A percentile compares a stretch with the other conserved stretches of the same genome.
These are phyloP conservation scores for Amylocarpus encephaloides DNA, from an alignment of 2,329 filamentous ascomycete genomes.

Conservation along the genomic window DNA sequence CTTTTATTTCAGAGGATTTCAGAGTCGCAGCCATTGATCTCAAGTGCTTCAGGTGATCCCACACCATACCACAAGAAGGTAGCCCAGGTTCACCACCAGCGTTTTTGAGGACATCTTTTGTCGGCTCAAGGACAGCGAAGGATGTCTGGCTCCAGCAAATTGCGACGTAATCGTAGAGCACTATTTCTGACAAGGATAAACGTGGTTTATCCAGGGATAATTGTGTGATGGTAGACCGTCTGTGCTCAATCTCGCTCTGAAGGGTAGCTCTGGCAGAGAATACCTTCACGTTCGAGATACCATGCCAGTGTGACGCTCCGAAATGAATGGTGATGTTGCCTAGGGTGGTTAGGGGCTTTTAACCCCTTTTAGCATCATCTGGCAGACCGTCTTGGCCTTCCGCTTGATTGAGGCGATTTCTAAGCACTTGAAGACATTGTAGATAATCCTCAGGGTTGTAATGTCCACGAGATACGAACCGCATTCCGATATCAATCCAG, in stretches of 20 bases:
- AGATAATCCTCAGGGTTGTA: constrained; percentile 15
- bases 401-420: neutral
- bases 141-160: constrained; percentile 24
- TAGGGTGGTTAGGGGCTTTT: constrained; percentile 14
- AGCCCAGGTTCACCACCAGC: neutral
- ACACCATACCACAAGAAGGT: constrained; percentile 15
- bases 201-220: constrained; percentile 6
- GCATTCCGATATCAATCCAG: constrained; percentile 19
- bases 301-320: neutral
- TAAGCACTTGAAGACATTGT: constrained; percentile 18
- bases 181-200: constrained; percentile 15
- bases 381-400: constrained; percentile 2
- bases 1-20: constrained; percentile 1
- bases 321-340: constrained; percentile 5
- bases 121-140: constrained; percentile 17
- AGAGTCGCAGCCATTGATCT: constrained; percentile 11
- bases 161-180: constrained; percentile 12
- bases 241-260: constrained; percentile 11
- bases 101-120: constrained; percentile 9
- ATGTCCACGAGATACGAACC: constrained; percentile 14
- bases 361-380: constrained; percentile 9
- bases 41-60: constrained; percentile 20
- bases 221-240: constrained; percentile 11
- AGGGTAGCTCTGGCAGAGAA: constrained; percentile 15
- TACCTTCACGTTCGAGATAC: constrained; percentile 8